phyloP scores from a whole-genome alignment of 106 monocot species.

The Cymbidium sinense region DNA sequence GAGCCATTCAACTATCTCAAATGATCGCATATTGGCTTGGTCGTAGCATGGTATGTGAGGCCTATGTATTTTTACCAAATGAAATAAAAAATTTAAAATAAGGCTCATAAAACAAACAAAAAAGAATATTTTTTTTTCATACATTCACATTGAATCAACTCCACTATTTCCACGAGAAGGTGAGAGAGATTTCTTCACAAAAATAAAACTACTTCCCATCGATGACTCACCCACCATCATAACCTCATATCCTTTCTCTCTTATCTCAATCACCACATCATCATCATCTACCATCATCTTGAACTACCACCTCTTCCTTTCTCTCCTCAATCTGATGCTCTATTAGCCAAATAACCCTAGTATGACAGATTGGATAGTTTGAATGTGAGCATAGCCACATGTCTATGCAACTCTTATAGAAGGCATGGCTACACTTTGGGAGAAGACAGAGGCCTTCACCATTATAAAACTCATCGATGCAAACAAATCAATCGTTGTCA shows the following conservation, averaged over 20 bases:
- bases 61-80: too few relatives aligned
- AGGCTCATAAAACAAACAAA: too few relatives aligned
- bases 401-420: conserved; percentile 46
- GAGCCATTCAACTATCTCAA: too few relatives aligned
- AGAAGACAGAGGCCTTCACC: conserved; percentile 35
- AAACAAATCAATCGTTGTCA: conserved; percentile 54
- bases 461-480: conserved; percentile 34
- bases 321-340: background rate
- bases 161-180: background rate
- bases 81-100: too few relatives aligned
- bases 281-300: background rate
- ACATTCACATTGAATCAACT: background rate
- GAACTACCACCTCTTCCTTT: too few relatives aligned
- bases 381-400: conserved; percentile 44
- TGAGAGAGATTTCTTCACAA: background rate
- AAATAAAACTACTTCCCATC: background rate
- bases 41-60: too few relatives aligned
- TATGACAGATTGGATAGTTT: conserved; percentile 44
- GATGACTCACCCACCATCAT: background rate
- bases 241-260: background rate
- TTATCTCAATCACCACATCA: background rate
- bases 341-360: conserved; percentile 9
- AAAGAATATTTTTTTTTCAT: background rate
- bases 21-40: too few relatives aligned
- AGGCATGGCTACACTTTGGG: conserved; percentile 42